A percentile compares a stretch with the other conserved stretches of the same genome.
Conservation (phyloP, 805 yeast genomes). For the Hermanozyma aechmeae region DNA sequence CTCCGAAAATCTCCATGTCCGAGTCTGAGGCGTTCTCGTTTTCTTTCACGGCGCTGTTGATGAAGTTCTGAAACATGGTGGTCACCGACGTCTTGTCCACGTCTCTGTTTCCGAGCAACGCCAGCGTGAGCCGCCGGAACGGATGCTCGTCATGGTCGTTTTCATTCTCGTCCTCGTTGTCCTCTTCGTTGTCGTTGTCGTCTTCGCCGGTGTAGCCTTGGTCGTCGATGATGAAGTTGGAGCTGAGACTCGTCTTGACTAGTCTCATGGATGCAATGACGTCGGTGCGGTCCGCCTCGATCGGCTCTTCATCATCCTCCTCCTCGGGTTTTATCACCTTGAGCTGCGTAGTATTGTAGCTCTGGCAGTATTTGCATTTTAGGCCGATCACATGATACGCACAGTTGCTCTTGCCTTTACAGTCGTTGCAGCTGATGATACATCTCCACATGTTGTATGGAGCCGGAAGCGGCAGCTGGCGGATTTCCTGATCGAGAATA, state of each 20-base stretch:
- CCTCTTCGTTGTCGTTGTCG: constrained; percentile 15
- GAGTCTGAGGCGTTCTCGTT: neutral
- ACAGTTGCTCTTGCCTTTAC: constrained; percentile 71
- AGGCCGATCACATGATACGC: constrained; percentile 78
- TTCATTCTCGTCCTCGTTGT: constrained; percentile 15
- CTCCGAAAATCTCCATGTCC: constrained; percentile 3
- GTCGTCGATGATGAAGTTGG: constrained; percentile 27
- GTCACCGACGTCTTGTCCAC: constrained; percentile 25
- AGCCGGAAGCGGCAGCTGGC: constrained; percentile 65
- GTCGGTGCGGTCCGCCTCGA: too few relatives aligned
- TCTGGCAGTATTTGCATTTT: constrained; percentile 77
- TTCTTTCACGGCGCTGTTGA: constrained; percentile 17
- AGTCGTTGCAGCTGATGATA: constrained; percentile 74
- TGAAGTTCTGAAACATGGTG: constrained; percentile 27
- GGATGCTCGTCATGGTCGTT: constrained; percentile 3
- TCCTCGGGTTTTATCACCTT: constrained; percentile 62
- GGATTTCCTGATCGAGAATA: constrained; percentile 76
- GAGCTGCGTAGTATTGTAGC: constrained; percentile 77
- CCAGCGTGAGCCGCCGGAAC: constrained; percentile 15
- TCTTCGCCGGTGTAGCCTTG: constrained; percentile 10
- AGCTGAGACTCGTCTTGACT: constrained; percentile 24
- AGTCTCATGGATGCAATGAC: constrained; percentile 20
- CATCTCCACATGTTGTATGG: constrained; percentile 74
- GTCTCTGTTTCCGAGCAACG: constrained; percentile 8
- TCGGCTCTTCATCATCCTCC: constrained; percentile 24